These are phyloP conservation scores for Psilocybe cyanescens DNA, from an alignment of 768 basidiomycete genomes.

Conservation along the genomic window DNA sequence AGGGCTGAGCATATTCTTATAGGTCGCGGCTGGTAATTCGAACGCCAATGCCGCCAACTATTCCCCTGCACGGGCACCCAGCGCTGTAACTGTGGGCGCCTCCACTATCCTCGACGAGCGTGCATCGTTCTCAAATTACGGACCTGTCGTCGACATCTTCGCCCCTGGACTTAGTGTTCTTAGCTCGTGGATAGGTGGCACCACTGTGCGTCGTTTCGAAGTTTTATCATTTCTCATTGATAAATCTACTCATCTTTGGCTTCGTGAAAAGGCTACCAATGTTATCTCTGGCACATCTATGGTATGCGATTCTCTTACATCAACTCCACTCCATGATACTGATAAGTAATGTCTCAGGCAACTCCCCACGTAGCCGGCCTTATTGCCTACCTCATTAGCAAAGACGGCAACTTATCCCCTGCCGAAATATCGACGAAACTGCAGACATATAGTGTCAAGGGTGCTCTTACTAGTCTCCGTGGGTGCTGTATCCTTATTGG, in stretches of 20 bases:
- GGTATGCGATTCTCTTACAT: slow-evolving; percentile 6
- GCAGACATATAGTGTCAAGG: slow-evolving; percentile 29
- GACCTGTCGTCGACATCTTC: slow-evolving; percentile 35
- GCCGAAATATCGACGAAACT: slow-evolving; percentile 32
- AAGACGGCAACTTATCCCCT: slow-evolving; percentile 36
- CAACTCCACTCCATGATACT: neutral
- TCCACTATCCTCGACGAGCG: slow-evolving; percentile 30
- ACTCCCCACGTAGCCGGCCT: slow-evolving; percentile 43
- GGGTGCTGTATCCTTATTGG: slow-evolving; percentile 8
- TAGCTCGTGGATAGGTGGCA: slow-evolving; percentile 29
- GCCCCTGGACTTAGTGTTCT: slow-evolving; percentile 35
- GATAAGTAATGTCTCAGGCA: slow-evolving; percentile 5
- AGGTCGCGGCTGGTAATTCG: slow-evolving; percentile 31
- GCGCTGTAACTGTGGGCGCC: slow-evolving; percentile 33
- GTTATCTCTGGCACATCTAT: slow-evolving; percentile 32
- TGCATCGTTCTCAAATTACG: slow-evolving; percentile 39
- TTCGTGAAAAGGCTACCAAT: slow-evolving; percentile 19
- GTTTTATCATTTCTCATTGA: neutral
- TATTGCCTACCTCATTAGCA: slow-evolving; percentile 38
- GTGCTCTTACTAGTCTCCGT: slow-evolving; percentile 34
- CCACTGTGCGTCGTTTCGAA: slow-evolving; percentile 16
- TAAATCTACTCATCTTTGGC: neutral
- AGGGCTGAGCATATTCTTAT: neutral
- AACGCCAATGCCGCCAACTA: slow-evolving; percentile 25
- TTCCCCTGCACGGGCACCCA: slow-evolving; percentile 30